Percentiles rank a stretch among this genome's conserved stretches.
phyloP scores from a whole-genome alignment of 805 yeast species.

The Jamesozyma jinghongensis region DNA sequence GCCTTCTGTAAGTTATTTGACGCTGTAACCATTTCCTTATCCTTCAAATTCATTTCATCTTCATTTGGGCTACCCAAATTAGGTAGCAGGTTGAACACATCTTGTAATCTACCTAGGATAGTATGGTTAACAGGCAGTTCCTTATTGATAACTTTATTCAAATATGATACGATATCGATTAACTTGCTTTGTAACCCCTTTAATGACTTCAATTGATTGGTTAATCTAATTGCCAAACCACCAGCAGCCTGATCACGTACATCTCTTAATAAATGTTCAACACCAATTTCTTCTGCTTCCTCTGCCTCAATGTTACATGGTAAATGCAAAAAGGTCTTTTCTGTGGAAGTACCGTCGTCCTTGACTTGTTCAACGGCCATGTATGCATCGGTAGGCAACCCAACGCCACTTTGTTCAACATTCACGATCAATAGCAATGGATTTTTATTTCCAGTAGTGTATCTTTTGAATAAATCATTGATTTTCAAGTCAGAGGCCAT shows the following conservation, averaged over 20 bases:
- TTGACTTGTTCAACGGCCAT: constrained; percentile 89
- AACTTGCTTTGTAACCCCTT: constrained; percentile 77
- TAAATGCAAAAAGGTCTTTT: constrained; percentile 84
- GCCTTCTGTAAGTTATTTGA: constrained; percentile 59
- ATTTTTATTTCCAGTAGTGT: constrained; percentile 43
- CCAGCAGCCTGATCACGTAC: constrained; percentile 97
- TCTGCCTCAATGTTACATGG: constrained; percentile 93
- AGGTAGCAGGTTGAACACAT: constrained; percentile 87
- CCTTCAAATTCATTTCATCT: constrained; percentile 23
- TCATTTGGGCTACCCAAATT: constrained; percentile 44
- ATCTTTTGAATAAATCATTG: constrained; percentile 80
- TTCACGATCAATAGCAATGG: constrained; percentile 88
- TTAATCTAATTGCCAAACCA: constrained; percentile 71
- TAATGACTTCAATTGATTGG: constrained; percentile 81
- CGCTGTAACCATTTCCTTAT: constrained; percentile 25
- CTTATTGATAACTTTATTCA: constrained; percentile 61
- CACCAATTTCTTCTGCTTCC: constrained; percentile 99
- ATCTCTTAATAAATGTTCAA: constrained; percentile 89
- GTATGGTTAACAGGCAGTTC: constrained; percentile 81
- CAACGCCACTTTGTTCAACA: constrained; percentile 72
- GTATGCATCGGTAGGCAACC: constrained; percentile 94
- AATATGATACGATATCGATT: constrained; percentile 65
- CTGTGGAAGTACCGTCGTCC: constrained; percentile 90
- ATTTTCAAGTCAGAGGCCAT: constrained; percentile 82
- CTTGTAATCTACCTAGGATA: constrained; percentile 87